A percentile compares a stretch with the other conserved stretches of the same genome.
Evolutionary conservation across 164 flowering plant genomes (phyloP).

Genomic region (Tinospora cordifolia): DNA sequence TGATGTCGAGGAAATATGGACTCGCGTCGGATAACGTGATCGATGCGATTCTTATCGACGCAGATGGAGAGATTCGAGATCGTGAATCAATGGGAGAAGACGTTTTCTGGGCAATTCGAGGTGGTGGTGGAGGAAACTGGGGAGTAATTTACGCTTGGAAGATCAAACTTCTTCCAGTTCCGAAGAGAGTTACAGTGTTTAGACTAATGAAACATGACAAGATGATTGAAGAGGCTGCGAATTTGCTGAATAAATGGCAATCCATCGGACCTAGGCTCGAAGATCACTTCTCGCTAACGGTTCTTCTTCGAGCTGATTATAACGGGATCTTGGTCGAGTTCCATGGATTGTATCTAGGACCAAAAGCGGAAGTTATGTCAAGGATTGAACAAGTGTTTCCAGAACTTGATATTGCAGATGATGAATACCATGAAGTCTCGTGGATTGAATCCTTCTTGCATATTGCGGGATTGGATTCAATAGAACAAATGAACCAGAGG

Average conservation of each 20-base stretch:
- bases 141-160: constrained; percentile 21
- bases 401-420: neutral
- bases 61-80: constrained; percentile 8
- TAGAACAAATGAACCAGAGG: constrained; percentile 8
- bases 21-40: constrained; percentile 18
- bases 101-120: constrained; percentile 12
- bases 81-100: constrained; percentile 18
- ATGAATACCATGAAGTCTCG: neutral
- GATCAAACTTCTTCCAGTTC: constrained; percentile 9
- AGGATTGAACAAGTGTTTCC: neutral
- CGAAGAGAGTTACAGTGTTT: constrained; percentile 7
- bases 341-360: constrained; percentile 1
- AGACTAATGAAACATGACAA: neutral
- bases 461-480: constrained; percentile 10
- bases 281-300: neutral
- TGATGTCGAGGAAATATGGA: constrained; percentile 14
- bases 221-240: neutral
- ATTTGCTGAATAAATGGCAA: neutral
- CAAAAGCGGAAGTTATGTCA: neutral
- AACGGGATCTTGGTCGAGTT: neutral
- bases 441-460: constrained; percentile 8
- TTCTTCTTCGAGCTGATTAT: neutral
- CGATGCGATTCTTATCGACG: constrained; percentile 16
- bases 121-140: constrained; percentile 21
- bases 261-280: neutral